Evolutionary conservation across 169 alveolate species (phyloP), one percentile per base, ranked within the genome.

Genomic region (Plasmodium vivax): DNA sequence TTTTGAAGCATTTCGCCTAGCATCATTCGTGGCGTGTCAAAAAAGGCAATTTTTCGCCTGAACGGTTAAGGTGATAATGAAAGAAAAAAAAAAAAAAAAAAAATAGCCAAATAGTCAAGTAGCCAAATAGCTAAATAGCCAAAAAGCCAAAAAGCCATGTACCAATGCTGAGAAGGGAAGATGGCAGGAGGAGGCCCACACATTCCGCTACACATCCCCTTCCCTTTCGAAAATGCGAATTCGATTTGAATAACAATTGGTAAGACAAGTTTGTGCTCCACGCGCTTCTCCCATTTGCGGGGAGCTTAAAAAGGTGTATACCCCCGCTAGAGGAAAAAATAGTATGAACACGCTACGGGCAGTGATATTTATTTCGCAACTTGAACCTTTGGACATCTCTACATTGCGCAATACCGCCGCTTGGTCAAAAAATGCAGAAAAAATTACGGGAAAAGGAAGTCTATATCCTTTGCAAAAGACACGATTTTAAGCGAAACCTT

Each of bases 141-240:
- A 68, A 30, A 30, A 23, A 68, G 77, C 32, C 43, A 68, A 68
- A 68, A 23, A 30, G 38, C 77, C 38, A 68, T 8, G 38, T 68
- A 68, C 2, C 77, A 68, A 68, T 27, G 38, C 16, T 10, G 77
- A 1, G 56, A 80, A 80, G 12, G 32, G 58, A 80, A 32, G 58
- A 80, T 43, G 56, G 58, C 23, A n/a, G n/a, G n/a, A 80, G 27
- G 34, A 2, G 16, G 34, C 56, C 41, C 74, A 80, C 41, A 32
- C 58, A 80, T 80, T 80, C 56, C 71, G 47, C 27, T 43, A 43
- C 19, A 41, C 16, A 34, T 80, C 58, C 36, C 58, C 36, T 41
- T 79, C 85, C 83, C 32, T 80, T 43, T 80, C 14, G 56, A 80
- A 80, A 80, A 80, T 45, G 79, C 79, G 41, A n/a, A 82, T 82